Evolutionary conservation across 371 early-diverging fungal genomes (phyloP), one percentile per base, ranked within the genome.

Genomic region (Mucor velutinosus): DNA sequence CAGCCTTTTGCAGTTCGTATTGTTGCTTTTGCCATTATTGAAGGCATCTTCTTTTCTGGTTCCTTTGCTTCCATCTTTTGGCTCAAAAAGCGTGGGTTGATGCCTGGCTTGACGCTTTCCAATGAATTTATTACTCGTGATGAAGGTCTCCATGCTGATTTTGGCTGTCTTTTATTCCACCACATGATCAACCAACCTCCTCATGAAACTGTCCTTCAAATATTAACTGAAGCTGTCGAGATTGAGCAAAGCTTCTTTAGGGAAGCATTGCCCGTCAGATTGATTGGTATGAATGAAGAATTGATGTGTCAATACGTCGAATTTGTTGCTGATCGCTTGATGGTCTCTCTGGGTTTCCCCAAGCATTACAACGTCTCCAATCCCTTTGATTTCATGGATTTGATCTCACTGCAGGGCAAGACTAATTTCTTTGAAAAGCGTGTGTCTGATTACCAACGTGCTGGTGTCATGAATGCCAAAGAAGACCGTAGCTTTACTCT

Each of bases 341-440:
- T 99, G 53, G 92, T 96, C 15, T 90, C 94, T n/a, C 87, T 99
- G 17, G 97, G 96, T 33, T 88, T 89, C 67, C 76, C 82, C 58
- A 99, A 99, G 86, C 77, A 88, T 67, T 99, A 95, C 88, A 89
- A 94, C 45, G 89, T 86, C 3, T 84, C 90, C 73, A 99, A 99
- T 77, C 99, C 99, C 45, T 99, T 99, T 73, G 99, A 99, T 79
- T 99, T 99, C 75, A 99, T 99, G 99, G 99, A 99, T 76, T 80
- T 99, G 83, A 99, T 99, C 79, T 97, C 97, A n/a, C 84, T 99
- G 67, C 97, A 97, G 82, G 99, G 99, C 75, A 99, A 99, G 87
- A 98, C 99, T 59, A 99, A 99, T 87, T 99, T 99, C 85, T 99
- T 99, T 72, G 99, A 99, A 84, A 99, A 99, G 90, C 92, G 92